Conservation (phyloP, 371 early-diverging fungal species). For the Rhizopus stolonifer region DNA sequence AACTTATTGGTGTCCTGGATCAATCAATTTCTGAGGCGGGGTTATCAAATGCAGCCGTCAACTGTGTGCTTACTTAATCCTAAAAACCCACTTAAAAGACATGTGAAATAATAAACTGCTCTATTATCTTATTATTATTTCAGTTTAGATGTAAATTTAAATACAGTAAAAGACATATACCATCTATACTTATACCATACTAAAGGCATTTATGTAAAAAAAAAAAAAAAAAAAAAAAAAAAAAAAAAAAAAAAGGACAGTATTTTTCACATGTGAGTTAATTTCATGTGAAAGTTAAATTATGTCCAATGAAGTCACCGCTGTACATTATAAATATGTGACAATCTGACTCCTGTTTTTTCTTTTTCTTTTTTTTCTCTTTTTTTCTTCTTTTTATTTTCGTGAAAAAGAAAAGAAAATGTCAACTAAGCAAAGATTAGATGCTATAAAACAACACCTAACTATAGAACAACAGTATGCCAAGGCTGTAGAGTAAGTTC, state of each 20-base stretch:
- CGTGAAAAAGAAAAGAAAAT: neutral
- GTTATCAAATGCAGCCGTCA: slow-evolving; percentile 61
- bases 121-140: no score
- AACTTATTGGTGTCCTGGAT: slow-evolving; percentile 57
- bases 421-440: slow-evolving; percentile 3
- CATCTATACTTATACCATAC: no score
- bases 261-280: no score
- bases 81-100: neutral
- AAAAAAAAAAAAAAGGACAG: no score
- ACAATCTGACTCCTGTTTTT: no score
- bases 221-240: no score
- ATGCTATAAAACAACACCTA: slow-evolving; percentile 5
- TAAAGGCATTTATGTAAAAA: no score
- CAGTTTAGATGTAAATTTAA: no score
- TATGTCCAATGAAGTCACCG: no score
- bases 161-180: no score
- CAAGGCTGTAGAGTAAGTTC: slow-evolving; percentile 28
- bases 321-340: no score
- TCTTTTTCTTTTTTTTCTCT: neutral
- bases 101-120: slow-evolving; percentile 1
- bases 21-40: slow-evolving; percentile 69
- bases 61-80: slow-evolving; percentile 37
- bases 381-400: neutral
- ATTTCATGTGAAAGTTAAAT: no score
- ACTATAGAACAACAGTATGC: slow-evolving; percentile 27